These are phyloP conservation scores for Lolium rigidum DNA, from an alignment of 176 grass and related monocot species.

Conservation along the genomic window DNA sequence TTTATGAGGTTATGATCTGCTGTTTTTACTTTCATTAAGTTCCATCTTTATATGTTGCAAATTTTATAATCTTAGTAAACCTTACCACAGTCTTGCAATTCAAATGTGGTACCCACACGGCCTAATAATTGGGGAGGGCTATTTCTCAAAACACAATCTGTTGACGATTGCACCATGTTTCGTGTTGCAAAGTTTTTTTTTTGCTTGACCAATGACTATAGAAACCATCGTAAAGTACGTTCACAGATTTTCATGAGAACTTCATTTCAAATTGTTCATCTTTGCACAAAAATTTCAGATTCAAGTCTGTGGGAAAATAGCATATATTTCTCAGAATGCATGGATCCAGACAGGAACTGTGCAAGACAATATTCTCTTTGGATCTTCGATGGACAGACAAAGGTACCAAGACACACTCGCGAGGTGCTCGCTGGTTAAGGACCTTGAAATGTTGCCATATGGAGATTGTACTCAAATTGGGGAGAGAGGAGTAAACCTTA, in stretches of 20 bases:
- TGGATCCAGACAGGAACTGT: slow-evolving; percentile 95
- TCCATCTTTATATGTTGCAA: neutral
- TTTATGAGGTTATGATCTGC: neutral
- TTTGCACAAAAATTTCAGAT: slow-evolving; percentile 56
- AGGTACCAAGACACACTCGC: slow-evolving; percentile 74
- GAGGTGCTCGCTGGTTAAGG: slow-evolving; percentile 79
- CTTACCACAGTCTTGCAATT: no score
- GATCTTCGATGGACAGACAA: slow-evolving; percentile 66
- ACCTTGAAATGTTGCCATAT: slow-evolving; percentile 79
- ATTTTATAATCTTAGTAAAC: neutral
- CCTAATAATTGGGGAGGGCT: neutral
- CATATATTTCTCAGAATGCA: slow-evolving; percentile 89
- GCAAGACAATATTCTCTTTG: slow-evolving; percentile 92
- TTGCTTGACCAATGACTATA: neutral
- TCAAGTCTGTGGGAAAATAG: slow-evolving; percentile 74
- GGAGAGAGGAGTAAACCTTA: slow-evolving; percentile 93
- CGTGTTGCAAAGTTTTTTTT: neutral
- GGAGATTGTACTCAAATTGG: slow-evolving; percentile 88
- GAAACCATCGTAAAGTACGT: neutral
- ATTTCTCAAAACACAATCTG: neutral
- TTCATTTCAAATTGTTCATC: neutral
- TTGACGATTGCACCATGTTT: neutral
- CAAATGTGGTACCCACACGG: neutral
- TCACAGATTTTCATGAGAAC: neutral
- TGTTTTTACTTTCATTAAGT: neutral